Conservation (phyloP, 2,329 filamentous ascomycete species). For the Monosporascus sp. region DNA sequence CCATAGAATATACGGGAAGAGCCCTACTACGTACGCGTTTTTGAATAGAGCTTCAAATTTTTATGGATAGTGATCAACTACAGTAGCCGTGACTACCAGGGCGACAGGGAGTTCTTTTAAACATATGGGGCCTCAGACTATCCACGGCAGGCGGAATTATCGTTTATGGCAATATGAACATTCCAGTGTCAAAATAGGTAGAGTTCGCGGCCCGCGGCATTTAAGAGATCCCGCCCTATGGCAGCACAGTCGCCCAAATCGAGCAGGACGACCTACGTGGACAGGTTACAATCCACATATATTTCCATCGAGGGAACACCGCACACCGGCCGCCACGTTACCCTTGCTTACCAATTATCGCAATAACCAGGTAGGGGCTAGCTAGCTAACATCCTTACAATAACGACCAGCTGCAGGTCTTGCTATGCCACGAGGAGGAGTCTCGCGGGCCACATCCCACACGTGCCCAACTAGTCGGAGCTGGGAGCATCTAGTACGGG, state of each 20-base stretch:
- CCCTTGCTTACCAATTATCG: too few relatives aligned
- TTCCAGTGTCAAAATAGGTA: not conserved
- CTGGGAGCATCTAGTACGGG: too few relatives aligned
- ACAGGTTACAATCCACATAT: not conserved
- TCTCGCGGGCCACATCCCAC: too few relatives aligned
- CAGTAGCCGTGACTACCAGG: too few relatives aligned
- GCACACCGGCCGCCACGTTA: too few relatives aligned
- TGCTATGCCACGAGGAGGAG: too few relatives aligned
- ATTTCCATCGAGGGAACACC: too few relatives aligned
- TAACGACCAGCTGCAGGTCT: too few relatives aligned
- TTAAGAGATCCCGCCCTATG: not conserved
- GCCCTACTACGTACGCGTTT: not conserved
- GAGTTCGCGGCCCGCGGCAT: not conserved
- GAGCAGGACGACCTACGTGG: not conserved
- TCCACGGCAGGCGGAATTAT: not conserved
- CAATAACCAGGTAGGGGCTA: too few relatives aligned
- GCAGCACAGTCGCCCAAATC: not conserved
- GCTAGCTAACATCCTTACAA: too few relatives aligned
- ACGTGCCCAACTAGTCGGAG: too few relatives aligned
- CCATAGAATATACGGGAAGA: conserved; percentile 7
- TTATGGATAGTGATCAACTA: not conserved
- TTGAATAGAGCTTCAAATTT: not conserved
- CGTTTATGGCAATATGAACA: not conserved
- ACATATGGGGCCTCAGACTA: not conserved
- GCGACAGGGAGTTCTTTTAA: not conserved